A percentile compares a stretch with the other conserved stretches of the same genome.
Conservation (phyloP, 2,329 filamentous ascomycete genomes). For the Exophiala xenobiotica region DNA sequence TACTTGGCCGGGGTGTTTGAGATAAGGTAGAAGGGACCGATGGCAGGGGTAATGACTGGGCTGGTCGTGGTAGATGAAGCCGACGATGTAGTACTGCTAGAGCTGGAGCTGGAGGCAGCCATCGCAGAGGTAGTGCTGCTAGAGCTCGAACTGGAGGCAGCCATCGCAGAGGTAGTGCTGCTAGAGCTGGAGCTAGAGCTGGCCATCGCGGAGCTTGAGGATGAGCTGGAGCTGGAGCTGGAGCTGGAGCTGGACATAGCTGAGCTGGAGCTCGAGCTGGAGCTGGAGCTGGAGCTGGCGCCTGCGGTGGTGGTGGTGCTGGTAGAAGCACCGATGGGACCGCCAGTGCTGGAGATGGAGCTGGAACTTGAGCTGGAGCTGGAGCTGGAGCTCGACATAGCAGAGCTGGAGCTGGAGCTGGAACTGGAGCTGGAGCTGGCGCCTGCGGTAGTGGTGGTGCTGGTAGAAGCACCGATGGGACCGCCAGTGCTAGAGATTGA, state of each 20-base stretch:
- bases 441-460: constrained; percentile 1
- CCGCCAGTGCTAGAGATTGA: constrained; percentile 2
- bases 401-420: constrained; percentile 5
- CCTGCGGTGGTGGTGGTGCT: background rate
- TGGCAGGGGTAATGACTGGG: background rate
- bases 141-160: background rate
- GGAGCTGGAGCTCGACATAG: background rate
- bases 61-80: background rate
- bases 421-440: constrained; percentile 7
- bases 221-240: constrained; percentile 1
- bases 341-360: background rate
- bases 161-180: background rate
- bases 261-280: background rate
- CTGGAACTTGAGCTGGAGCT: constrained; percentile 3
- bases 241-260: constrained; percentile 2
- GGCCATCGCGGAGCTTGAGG: background rate
- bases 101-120: background rate
- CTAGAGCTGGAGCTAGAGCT: constrained; percentile 6
- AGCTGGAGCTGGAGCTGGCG: background rate
- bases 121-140: background rate
- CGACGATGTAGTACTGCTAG: background rate
- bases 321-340: background rate
- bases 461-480: background rate
- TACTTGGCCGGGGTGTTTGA: constrained; percentile 8
- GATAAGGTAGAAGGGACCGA: background rate